Conservation (phyloP, 805 yeast species). For the Grigorovia jiainica region DNA sequence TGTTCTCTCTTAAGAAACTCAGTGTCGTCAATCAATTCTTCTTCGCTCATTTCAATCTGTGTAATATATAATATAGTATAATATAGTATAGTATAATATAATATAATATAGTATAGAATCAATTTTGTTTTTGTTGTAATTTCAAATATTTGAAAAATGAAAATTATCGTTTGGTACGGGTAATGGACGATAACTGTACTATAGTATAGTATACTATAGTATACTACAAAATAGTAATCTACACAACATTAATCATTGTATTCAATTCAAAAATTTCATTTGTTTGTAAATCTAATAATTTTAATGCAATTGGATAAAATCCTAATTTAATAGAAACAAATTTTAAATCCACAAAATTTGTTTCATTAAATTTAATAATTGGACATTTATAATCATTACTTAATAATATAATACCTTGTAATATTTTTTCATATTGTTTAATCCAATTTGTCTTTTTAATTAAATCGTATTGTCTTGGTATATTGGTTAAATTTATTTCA, state of each 20-base stretch:
- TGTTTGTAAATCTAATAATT: slow-evolving; percentile 23
- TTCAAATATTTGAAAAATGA: no score
- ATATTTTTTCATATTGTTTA: slow-evolving; percentile 16
- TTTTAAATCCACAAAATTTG: slow-evolving; percentile 20
- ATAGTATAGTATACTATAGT: no score
- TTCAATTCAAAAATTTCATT: slow-evolving; percentile 19
- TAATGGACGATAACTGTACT: no score
- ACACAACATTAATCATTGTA: not conserved
- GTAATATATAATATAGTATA: no score
- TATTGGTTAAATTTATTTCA: slow-evolving; percentile 6
- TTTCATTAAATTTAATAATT: slow-evolving; percentile 19
- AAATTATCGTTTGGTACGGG: no score
- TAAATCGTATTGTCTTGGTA: not conserved
- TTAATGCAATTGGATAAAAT: slow-evolving; percentile 26
- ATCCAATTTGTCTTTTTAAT: slow-evolving; percentile 11
- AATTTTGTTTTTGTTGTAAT: not conserved
- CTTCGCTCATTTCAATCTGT: slow-evolving; percentile 60
- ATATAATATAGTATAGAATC: no score
- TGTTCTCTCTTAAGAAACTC: slow-evolving; percentile 64
- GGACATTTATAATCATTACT: slow-evolving; percentile 28
- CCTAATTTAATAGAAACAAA: slow-evolving; percentile 25
- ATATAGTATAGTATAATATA: no score
- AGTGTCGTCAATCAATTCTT: slow-evolving; percentile 26
- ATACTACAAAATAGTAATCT: no score
- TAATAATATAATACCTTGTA: slow-evolving; percentile 25